Evolutionary conservation across 2,329 filamentous ascomycete genomes (phyloP).

Genomic region (Aureobasidium leucospermi): DNA sequence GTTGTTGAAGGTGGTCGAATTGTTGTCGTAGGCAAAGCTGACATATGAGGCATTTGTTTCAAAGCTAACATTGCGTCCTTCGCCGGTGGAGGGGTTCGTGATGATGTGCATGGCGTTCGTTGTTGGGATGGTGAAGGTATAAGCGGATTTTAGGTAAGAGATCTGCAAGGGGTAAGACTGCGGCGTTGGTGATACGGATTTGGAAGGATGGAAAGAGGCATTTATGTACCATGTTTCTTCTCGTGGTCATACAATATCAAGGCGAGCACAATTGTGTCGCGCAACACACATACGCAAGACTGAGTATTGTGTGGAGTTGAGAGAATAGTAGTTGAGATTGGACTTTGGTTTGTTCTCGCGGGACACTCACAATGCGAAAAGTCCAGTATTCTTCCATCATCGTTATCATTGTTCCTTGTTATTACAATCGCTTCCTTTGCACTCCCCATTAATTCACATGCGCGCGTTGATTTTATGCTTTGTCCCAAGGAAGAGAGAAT

Average conservation of each 20-base stretch:
- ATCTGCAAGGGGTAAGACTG: background rate
- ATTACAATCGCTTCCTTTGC: background rate
- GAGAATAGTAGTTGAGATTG: background rate
- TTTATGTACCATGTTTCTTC: background rate
- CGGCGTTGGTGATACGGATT: background rate
- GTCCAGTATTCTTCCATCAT: background rate
- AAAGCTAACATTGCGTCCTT: background rate
- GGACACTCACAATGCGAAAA: background rate
- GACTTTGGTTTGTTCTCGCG: background rate
- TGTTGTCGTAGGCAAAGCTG: background rate
- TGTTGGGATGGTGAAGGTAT: background rate
- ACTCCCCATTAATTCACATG: background rate
- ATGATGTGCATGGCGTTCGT: constrained; percentile 2
- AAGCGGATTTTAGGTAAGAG: constrained; percentile 1
- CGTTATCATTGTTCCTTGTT: constrained; percentile 10
- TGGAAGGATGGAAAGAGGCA: background rate
- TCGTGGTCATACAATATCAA: background rate
- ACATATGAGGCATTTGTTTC: too few species aligned
- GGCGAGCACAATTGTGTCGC: background rate
- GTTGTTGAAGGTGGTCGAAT: background rate
- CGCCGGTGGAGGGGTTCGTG: background rate
- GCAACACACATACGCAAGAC: too few species aligned
- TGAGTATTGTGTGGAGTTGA: background rate
- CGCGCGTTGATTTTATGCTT: background rate
- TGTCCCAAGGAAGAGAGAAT: constrained; percentile 63